Base-by-base conservation (phyloP, 1,139 yeast genomes). In the Yamadazyma spencermartinsiae region DNA sequence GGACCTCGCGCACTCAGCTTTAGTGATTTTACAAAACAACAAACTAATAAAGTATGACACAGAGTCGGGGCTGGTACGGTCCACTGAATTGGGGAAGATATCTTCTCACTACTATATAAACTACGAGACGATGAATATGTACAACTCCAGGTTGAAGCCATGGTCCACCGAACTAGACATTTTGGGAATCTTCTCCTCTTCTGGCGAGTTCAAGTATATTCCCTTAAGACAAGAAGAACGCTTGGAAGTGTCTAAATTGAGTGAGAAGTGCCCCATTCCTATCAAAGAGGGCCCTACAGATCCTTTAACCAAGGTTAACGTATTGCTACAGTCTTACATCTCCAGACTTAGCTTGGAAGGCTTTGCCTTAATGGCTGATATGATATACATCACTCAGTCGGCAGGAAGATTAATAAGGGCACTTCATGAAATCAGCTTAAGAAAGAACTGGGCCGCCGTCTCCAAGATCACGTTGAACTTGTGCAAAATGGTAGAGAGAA, bases 341-440 rank as follows among this genome's bases (percentile, higher is more conserved):
- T 86, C 97, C 1, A 63, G 83, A 25, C 64, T 90, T 29, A 65
- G 72, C 9, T 66, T 94, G 12, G 95, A 86, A 2, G 98, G 98
- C 1, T 87, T 87, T 66, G 97, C 98, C 0, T 64, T 94, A 42
- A 80, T 85, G 73, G 82, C 97, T 0, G 99, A 94, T 64, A 89
- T 90, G 97, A 75, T 87, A 3, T 92, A 87, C 54, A 79, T 94
- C 30, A 86, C 94, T 0, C 98, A 92, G 58, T 87, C 95, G 27
- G 98, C 97, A 0, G 95, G 95, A 5, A 76, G 99, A 56, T 62
- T 94, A 31, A 68, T 90, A 38, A 67, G 97, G 38, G 98, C 98
- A 0, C 76, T 94, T 47, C 82, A 77, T 55, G 97, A 92, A 55
- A 79, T 92, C 18, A 76, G 88, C 8, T 52, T 87, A 34, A 69